Conservation (phyloP, 2,329 filamentous ascomycete genomes). For the Drechslera avenae region DNA sequence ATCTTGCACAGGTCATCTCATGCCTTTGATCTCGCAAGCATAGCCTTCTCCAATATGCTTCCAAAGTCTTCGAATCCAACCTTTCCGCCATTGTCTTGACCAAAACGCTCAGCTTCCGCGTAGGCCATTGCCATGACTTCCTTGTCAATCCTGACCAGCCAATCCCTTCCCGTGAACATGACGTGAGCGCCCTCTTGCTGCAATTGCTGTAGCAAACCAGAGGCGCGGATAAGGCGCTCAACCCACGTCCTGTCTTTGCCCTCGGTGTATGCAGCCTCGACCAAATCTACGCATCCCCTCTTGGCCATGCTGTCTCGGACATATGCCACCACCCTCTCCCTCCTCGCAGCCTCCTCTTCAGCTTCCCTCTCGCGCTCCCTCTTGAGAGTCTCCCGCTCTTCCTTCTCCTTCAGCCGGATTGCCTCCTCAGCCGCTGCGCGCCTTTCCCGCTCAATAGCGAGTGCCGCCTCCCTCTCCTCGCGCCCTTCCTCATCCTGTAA, state of each 20-base stretch:
- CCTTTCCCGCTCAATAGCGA: conserved; percentile 49
- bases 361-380: conserved; percentile 46
- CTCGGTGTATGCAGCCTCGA: conserved; percentile 49
- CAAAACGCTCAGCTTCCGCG: conserved; percentile 37
- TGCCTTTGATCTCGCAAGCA: conserved; percentile 29
- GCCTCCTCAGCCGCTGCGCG: conserved; percentile 49
- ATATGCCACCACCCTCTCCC: conserved; percentile 39
- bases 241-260: conserved; percentile 52
- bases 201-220: conserved; percentile 45
- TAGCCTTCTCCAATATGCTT: conserved; percentile 43
- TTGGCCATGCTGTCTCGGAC: conserved; percentile 33
- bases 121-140: conserved; percentile 51
- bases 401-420: conserved; percentile 49
- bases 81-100: conserved; percentile 34
- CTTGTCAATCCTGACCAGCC: conserved; percentile 50
- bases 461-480: conserved; percentile 52
- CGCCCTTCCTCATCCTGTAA: conserved; percentile 50
- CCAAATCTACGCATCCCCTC: conserved; percentile 42
- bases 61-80: conserved; percentile 49
- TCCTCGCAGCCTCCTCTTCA: conserved; percentile 40
- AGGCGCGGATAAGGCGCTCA: conserved; percentile 50
- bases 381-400: conserved; percentile 49
- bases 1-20: neutral
- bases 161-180: conserved; percentile 52
- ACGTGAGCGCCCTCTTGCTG: conserved; percentile 36